Base-by-base conservation (phyloP, 2,329 filamentous ascomycete genomes). In the Bertia moriformis region DNA sequence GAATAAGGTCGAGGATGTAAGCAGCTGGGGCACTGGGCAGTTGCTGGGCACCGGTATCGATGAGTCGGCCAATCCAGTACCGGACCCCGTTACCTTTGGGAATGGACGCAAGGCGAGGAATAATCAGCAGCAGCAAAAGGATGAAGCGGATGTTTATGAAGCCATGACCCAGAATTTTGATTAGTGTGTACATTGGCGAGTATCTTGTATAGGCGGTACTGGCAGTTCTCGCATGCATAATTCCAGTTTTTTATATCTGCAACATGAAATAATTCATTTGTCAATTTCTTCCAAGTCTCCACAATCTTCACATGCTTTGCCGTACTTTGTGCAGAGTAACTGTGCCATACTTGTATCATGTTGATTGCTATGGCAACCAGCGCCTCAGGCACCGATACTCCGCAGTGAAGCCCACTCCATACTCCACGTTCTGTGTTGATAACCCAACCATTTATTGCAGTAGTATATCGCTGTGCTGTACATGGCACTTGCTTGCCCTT, bases 311-410 rank as follows among this genome's bases (percentile, higher is more conserved):
- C 7, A 10, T 27, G n/a, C 7, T 27, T 27, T 27, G 7, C 22
- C n/a, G 7, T n/a, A n/a, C 7, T 27, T n/a, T 27, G n/a, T 27
- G 22, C 7, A 27, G 22, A 7, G n/a, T n/a, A 10, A 27, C 7
- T 27, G 22, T 27, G n/a, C 7, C 22, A 27, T n/a, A 27, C 22
- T n/a, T 7, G 7, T n/a, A 27, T 10, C n/a, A 7, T 10, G 10
- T 15, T 35, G 32, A 35, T 35, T 35, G 32, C 32, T 35, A 35
- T 35, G 32, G 32, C 32, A 35, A 35, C 32, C 22, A n/a, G 7
- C 22, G n/a, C n/a, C 22, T 7, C n/a, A 27, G 22, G 7, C 22
- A 10, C 22, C n/a, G n/a, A n/a, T n/a, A 10, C 7, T 27, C 22
- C n/a, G 7, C n/a, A 27, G 22, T 27, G n/a, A 27, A 27, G 7